Base-by-base conservation (phyloP, 306 rosid genomes). In the Fragaria vesca region DNA sequence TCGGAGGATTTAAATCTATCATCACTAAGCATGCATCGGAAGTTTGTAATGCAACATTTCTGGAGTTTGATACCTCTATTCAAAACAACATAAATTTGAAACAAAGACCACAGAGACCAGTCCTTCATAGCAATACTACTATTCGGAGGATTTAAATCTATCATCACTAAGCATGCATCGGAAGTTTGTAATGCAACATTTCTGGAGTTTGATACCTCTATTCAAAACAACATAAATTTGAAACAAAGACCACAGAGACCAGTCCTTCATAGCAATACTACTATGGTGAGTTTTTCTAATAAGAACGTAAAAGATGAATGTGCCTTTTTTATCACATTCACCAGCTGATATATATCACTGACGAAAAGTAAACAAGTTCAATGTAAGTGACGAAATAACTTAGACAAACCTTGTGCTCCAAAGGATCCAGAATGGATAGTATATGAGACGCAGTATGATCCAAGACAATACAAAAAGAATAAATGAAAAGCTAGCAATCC, bases 381-480 rank as follows among this genome's bases (percentile, higher is more conserved):
- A 2, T 24, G 46, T 42, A 69, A 75, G 55, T 18, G 66, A 38
- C 54, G 30, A 51, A 81, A 60, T 46, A 68, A 58, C 58, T 75
- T 69, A 65, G 67, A 81, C 94, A 48, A 79, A 95, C 98, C 98
- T 92, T 73, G 98, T 92, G 79, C 98, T 95, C 90, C 94, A 68
- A 75, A 95, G 93, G 84, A 95, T 45, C 97, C 98, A 95, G 73
- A 95, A 93, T 69, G 98, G 98, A 72, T 74, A 95, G 88, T 81
- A 92, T 78, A 91, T 79, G 86, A 95, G 88, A 74, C 98, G 98
- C 84, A 91, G 69, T 79, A 95, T 1, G 84, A 94, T 73, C 91
- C 93, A 95, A 51, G 90, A 83, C 83, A 91, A 61, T 43, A 92
- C 97, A 79, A 95, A 95, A 55, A 91, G 82, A 82, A 91, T 8